Percentiles rank a stretch among this genome's conserved stretches.
Conservation (phyloP, 2,329 filamentous ascomycete species). For the Juglanconis oblonga region DNA sequence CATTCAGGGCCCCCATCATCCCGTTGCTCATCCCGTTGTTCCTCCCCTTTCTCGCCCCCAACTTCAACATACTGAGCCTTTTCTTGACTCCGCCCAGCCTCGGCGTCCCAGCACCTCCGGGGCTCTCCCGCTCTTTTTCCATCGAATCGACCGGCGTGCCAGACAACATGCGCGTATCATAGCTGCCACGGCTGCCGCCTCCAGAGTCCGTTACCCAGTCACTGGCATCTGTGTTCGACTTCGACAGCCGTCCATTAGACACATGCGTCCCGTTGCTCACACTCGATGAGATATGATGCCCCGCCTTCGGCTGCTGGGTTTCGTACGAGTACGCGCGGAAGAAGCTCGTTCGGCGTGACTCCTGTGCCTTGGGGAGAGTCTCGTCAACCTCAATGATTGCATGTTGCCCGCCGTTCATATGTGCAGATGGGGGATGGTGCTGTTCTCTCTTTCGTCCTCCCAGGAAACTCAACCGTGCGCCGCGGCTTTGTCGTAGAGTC, state of each 20-base stretch:
- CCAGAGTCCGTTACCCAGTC: constrained; percentile 32
- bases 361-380: constrained; percentile 24
- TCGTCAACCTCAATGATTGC: constrained; percentile 30
- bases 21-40: constrained; percentile 42
- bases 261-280: constrained; percentile 12
- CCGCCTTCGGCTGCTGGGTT: constrained; percentile 14
- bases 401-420: constrained; percentile 22
- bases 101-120: constrained; percentile 29
- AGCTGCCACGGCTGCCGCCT: constrained; percentile 22
- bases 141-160: constrained; percentile 14
- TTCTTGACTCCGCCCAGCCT: constrained; percentile 69
- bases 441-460: constrained; percentile 49
- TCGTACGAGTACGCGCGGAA: constrained; percentile 40
- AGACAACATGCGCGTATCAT: constrained; percentile 17
- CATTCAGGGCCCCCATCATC: constrained; percentile 53
- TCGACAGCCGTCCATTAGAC: background rate
- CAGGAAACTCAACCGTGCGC: constrained; percentile 56
- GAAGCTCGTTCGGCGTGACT: constrained; percentile 40
- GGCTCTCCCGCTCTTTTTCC: constrained; percentile 23
- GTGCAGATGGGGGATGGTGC: constrained; percentile 20
- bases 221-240: constrained; percentile 19
- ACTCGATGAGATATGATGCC: background rate
- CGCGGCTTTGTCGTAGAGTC: constrained; percentile 47
- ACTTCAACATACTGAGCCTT: constrained; percentile 72
- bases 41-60: constrained; percentile 67